Evolutionary conservation across 2,329 filamentous ascomycete genomes (phyloP), one percentile per base, ranked within the genome.

Genomic region (Conoideocrella luteorostrata): DNA sequence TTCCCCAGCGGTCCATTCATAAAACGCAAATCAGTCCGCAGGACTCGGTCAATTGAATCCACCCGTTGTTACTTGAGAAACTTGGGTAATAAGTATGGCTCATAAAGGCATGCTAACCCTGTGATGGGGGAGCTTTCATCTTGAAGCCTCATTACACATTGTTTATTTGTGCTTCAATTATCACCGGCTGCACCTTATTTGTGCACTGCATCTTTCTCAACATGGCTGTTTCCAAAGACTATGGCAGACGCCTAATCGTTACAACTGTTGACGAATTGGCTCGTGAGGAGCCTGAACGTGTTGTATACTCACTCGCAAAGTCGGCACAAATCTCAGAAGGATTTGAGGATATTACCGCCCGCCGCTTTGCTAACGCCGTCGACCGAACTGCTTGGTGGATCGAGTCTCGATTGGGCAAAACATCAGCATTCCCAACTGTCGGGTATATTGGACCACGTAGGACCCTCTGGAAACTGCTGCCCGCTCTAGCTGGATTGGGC

Each of bases 381-480:
- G 49, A 62, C 33, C 61, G 59, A 40, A 55, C 53, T 0, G 58
- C 59, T 11, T 62, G 60, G 60, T 56, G 56, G 55, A 46, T 63
- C 17, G 50, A 44, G 7, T 34, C 45, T 11, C 35, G 55, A n/a
- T 47, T 55, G 18, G 52, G 54, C 4, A 45, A 47, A 24, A 32
- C 44, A 7, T 34, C 41, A 9, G 41, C 39, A 3, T 50, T 58
- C 4, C 45, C 53, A 21, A 43, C 56, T 0, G 30, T 60, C 5
- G 59, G 56, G 1, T 63, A 63, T 30, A 60, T 62, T 20, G 60
- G 60, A 35, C 60, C 60, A 10, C 60, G 60, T 62, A 53, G 55
- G 60, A 56, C 28, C 7, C 12, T 29, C 13, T 13, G 9, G 13
- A 9, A 13, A 29, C 26, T 13, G 26, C 26, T 15, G 7, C 1